A percentile compares a stretch with the other conserved stretches of the same genome.
phyloP scores from a whole-genome alignment of 805 yeast species.

The Zygosaccharomyces pseudorouxii region DNA sequence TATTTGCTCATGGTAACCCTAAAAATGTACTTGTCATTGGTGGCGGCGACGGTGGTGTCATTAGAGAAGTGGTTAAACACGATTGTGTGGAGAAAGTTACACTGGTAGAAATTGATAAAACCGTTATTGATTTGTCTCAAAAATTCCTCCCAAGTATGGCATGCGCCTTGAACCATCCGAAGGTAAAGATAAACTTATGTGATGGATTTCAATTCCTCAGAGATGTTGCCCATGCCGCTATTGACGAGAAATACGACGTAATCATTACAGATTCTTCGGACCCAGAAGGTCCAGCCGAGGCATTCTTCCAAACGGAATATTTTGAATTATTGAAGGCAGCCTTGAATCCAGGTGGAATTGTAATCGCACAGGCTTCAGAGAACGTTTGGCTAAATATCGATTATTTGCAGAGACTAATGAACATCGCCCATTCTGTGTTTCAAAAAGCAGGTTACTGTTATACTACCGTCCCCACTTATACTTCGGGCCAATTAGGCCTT shows the following conservation, averaged over 20 bases:
- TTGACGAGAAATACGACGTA: constrained; percentile 59
- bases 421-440: constrained; percentile 52
- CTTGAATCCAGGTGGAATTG: constrained; percentile 57
- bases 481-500: constrained; percentile 83
- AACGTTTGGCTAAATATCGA: constrained; percentile 69
- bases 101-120: constrained; percentile 84
- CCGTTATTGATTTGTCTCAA: constrained; percentile 67
- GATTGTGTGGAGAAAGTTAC: constrained; percentile 57
- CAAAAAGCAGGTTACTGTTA: constrained; percentile 61
- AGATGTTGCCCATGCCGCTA: constrained; percentile 29
- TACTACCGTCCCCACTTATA: constrained; percentile 82
- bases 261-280: constrained; percentile 90
- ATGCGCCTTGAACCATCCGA: constrained; percentile 54
- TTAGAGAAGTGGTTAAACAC: constrained; percentile 82
- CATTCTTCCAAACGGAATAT: constrained; percentile 74
- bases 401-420: constrained; percentile 45
- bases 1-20: constrained; percentile 73
- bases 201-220: constrained; percentile 82
- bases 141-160: constrained; percentile 78
- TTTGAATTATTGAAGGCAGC: constrained; percentile 64
- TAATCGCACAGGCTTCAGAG: constrained; percentile 75
- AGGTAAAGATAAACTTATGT: constrained; percentile 60
- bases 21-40: constrained; percentile 80
- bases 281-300: constrained; percentile 94
- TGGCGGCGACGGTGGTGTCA: constrained; percentile 95